phyloP scores from a whole-genome alignment of 2,329 filamentous ascomycete species.

The Curvularia lunata region DNA sequence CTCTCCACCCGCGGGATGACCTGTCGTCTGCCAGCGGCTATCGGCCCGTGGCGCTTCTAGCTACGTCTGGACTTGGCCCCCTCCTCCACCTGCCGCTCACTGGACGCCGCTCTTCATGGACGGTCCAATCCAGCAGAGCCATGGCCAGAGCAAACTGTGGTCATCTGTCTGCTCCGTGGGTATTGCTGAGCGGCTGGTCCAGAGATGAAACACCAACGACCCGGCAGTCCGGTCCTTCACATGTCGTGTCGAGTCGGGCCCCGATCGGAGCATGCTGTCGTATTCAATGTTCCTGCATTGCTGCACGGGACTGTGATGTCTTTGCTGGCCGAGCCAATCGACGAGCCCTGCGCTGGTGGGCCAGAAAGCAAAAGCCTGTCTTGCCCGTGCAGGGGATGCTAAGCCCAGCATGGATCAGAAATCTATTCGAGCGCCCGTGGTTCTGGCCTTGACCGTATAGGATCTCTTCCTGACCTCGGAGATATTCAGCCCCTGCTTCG shows the following conservation, averaged over 20 bases:
- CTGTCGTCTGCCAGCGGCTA: constrained; percentile 39
- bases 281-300: constrained; percentile 53
- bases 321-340: constrained; percentile 42
- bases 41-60: constrained; percentile 43
- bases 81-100: constrained; percentile 34
- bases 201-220: constrained; percentile 50
- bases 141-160: constrained; percentile 41
- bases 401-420: constrained; percentile 42
- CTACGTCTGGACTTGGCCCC: constrained; percentile 33
- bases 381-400: constrained; percentile 50
- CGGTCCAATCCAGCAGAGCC: constrained; percentile 31
- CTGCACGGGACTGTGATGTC: constrained; percentile 48
- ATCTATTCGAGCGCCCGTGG: constrained; percentile 43
- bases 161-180: constrained; percentile 48
- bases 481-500: constrained; percentile 51
- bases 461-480: constrained; percentile 49
- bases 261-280: constrained; percentile 45
- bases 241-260: constrained; percentile 47
- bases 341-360: constrained; percentile 25
- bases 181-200: constrained; percentile 45
- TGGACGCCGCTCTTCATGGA: constrained; percentile 34
- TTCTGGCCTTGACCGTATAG: constrained; percentile 47
- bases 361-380: constrained; percentile 32
- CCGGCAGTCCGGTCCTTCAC: constrained; percentile 38
- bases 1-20: constrained; percentile 28